These are phyloP conservation scores for Talaromyces atroroseus DNA, from an alignment of 2,329 filamentous ascomycete genomes.

Conservation along the genomic window DNA sequence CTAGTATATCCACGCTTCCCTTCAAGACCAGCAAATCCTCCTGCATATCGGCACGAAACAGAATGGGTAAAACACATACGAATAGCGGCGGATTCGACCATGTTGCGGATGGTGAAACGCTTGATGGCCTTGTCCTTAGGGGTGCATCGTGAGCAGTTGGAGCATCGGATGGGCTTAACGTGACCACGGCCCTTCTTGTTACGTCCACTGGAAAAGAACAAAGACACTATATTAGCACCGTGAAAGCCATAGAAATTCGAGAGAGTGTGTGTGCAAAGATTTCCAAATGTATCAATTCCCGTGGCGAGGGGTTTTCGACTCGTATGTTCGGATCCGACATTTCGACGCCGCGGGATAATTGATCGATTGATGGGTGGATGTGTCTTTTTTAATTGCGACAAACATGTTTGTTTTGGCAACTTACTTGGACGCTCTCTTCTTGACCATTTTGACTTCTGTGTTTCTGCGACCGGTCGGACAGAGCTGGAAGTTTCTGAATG, in stretches of 20 bases:
- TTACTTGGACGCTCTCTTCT: constrained; percentile 72
- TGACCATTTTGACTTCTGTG: constrained; percentile 62
- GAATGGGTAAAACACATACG: constrained; percentile 65
- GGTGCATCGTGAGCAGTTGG: constrained; percentile 82
- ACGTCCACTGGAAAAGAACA: constrained; percentile 63
- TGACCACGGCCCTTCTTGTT: constrained; percentile 99
- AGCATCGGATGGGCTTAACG: constrained; percentile 97
- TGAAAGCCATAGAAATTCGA: not conserved
- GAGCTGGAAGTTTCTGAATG: constrained; percentile 19
- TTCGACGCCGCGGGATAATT: not conserved
- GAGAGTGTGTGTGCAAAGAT: not conserved
- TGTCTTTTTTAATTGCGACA: not conserved
- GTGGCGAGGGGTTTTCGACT: not conserved
- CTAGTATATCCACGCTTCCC: not conserved
- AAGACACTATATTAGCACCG: not conserved
- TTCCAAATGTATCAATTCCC: not conserved
- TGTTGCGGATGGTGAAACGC: constrained; percentile 99
- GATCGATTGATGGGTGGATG: not conserved
- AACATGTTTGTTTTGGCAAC: constrained; percentile 21
- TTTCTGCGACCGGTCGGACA: constrained; percentile 31
- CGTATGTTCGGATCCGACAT: not conserved
- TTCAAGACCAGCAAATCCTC: not conserved
- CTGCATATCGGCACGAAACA: not conserved
- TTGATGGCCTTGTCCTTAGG: constrained; percentile 99
- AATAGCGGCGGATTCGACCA: constrained; percentile 99